Base-by-base conservation (phyloP, 2,329 filamentous ascomycete genomes). In the Penicillium sp. region DNA sequence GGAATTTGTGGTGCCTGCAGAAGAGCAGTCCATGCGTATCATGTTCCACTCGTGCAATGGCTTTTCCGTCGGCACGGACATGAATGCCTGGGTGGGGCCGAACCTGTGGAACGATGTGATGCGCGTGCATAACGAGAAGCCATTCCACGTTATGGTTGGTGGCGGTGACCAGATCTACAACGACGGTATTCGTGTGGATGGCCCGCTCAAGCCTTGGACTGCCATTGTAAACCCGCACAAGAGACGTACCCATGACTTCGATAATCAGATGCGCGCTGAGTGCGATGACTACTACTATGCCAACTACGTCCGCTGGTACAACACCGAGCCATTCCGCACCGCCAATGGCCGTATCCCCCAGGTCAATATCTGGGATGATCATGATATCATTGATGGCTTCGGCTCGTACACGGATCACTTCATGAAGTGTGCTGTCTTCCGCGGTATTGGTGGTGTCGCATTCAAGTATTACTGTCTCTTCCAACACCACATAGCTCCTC, bases 151-250 rank as follows among this genome's bases (percentile, higher is more conserved):
- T 61, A 89, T 88, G 87, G 83, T 97, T 59, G 93, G 93, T 50
- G 93, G 93, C 55, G 93, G 93, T 56, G 93, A 97, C 69, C 93
- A 97, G 75, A 86, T 87, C 62, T 88, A 88, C 74, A 87, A 87
- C 61, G 85, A 87, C 53, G 90, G 89, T 25, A 90, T 97, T 61
- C 84, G 93, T 60, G 90, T 96, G 1, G 80, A 87, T 49, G 93
- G 92, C 0, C 93, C 93, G 1, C 76, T 97, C 59, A 85, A 84
- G 65, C 67, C 75, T 6, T 88, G 85, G 85, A 86, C 84, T 0
- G 75, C 78, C 44, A 87, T 87, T 61, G 62, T 64, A 26, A 87
- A 85, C 62, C 84, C 84, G 0, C 78, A 81, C 63, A 86, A 85
- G 73, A 77, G 84, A 64, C 78, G 82, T 56, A 74, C 81, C 5